These are phyloP conservation scores for Hypsizygus ulmarius DNA, from an alignment of 1,284 basidiomycete genomes.

Conservation along the genomic window DNA sequence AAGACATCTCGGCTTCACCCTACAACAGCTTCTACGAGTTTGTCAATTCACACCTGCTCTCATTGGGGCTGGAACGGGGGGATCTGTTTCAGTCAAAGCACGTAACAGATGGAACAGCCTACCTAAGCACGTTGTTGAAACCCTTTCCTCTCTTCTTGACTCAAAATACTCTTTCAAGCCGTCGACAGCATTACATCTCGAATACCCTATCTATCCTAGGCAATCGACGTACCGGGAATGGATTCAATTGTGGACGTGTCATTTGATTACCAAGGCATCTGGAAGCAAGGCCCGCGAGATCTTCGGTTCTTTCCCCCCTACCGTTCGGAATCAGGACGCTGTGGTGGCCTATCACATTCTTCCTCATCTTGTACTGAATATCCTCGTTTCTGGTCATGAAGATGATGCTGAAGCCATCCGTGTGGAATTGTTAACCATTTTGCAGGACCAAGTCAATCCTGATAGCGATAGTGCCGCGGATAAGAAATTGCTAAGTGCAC, in stretches of 20 bases:
- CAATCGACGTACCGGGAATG: conserved; percentile 91
- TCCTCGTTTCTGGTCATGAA: conserved; percentile 75
- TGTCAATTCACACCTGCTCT: conserved; percentile 83
- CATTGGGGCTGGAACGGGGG: conserved; percentile 47
- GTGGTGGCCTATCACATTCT: conserved; percentile 88
- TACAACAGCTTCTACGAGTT: conserved; percentile 89
- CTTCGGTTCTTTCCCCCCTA: conserved; percentile 79
- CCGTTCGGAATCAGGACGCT: conserved; percentile 87
- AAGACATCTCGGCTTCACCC: conserved; percentile 84
- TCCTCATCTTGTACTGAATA: conserved; percentile 89
- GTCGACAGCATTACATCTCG: conserved; percentile 34
- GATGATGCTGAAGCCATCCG: conserved; percentile 67
- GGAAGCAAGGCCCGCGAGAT: conserved; percentile 62
- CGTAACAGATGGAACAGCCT: conserved; percentile 76
- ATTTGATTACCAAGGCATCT: conserved; percentile 73
- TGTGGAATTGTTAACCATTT: conserved; percentile 76
- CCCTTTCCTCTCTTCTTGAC: conserved; percentile 84
- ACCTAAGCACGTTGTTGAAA: conserved; percentile 85
- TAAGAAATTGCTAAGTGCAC: conserved; percentile 84
- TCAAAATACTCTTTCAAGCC: conserved; percentile 60
- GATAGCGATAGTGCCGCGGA: conserved; percentile 61
- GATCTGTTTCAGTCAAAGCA: conserved; percentile 62
- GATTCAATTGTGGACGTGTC: conserved; percentile 88
- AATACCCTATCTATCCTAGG: conserved; percentile 76
- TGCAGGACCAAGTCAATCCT: conserved; percentile 83